A percentile compares a stretch with the other conserved stretches of the same genome.
These are phyloP conservation scores for Fusarium chaquense DNA, from an alignment of 2,329 filamentous ascomycete genomes.

Conservation along the genomic window DNA sequence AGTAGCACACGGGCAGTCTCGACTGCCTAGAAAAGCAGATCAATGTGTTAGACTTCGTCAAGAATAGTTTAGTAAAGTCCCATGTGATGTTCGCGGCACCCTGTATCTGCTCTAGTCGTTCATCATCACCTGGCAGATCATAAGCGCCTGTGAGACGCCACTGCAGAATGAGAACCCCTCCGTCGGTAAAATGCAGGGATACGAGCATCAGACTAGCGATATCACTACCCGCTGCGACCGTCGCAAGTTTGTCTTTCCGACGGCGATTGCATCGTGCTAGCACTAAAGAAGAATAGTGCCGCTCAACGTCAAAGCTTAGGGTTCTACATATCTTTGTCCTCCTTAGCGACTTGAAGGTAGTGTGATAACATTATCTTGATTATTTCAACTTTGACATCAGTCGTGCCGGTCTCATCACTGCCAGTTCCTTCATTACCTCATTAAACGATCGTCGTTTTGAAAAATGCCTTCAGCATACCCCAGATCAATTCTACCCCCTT, in stretches of 20 bases:
- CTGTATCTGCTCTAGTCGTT: no score
- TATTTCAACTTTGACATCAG: not conserved
- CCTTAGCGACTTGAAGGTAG: not conserved
- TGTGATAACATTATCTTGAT: not conserved
- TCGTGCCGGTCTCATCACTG: not conserved
- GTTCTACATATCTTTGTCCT: no score
- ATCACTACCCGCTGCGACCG: not conserved
- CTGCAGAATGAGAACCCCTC: not conserved
- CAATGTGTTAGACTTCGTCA: no score
- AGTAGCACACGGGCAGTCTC: no score
- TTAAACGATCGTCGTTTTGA: fast-evolving
- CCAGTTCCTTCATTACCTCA: no score
- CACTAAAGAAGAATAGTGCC: not conserved
- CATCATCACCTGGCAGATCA: no score
- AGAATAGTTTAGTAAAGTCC: no score
- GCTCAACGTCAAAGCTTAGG: not conserved
- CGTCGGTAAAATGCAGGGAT: no score
- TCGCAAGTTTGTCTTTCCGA: slow-evolving; percentile 14
- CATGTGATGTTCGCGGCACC: no score
- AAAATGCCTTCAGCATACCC: slow-evolving; percentile 17
- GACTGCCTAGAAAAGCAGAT: no score
- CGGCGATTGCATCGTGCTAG: not conserved
- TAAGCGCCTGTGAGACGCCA: not conserved
- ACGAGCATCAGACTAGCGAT: no score
- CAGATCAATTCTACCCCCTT: not conserved